Evolutionary conservation across 768 basidiomycete species (phyloP).

Genomic region (Agaricus sinodeliciosus): DNA sequence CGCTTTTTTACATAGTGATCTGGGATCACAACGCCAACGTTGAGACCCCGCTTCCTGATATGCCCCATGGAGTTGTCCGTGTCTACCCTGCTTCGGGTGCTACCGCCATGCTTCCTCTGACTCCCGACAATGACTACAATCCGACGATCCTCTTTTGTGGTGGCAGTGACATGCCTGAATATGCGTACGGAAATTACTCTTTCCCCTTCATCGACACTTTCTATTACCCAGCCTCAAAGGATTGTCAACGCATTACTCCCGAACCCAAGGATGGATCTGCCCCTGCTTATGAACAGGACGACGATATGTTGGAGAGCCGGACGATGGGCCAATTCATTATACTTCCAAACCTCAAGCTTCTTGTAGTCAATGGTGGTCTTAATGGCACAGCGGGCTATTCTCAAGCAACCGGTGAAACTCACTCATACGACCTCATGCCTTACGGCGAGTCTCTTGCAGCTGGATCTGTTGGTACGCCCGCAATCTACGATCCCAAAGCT

Average conservation of each 20-base stretch:
- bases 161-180: slow-evolving; percentile 73
- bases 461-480: slow-evolving; percentile 70
- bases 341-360: slow-evolving; percentile 68
- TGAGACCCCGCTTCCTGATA: slow-evolving; percentile 63
- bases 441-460: slow-evolving; percentile 70
- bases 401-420: slow-evolving; percentile 42
- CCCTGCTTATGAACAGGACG: slow-evolving; percentile 62
- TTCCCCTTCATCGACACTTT: slow-evolving; percentile 70
- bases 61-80: slow-evolving; percentile 69
- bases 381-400: slow-evolving; percentile 92
- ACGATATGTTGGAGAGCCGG: slow-evolving; percentile 64
- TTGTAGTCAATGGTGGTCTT: slow-evolving; percentile 74
- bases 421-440: slow-evolving; percentile 48
- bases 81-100: slow-evolving; percentile 91
- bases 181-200: slow-evolving; percentile 72
- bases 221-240: slow-evolving; percentile 58
- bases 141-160: slow-evolving; percentile 90
- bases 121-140: slow-evolving; percentile 80
- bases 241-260: slow-evolving; percentile 82
- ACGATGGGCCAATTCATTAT: slow-evolving; percentile 92
- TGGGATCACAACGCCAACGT: slow-evolving; percentile 38
- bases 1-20: slow-evolving; percentile 14
- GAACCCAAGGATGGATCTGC: slow-evolving; percentile 67
- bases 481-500: slow-evolving; percentile 75
- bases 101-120: slow-evolving; percentile 85